A percentile compares a stretch with the other conserved stretches of the same genome.
These are phyloP conservation scores for Stemphylium beticola DNA, from an alignment of 2,329 filamentous ascomycete genomes.

Conservation along the genomic window DNA sequence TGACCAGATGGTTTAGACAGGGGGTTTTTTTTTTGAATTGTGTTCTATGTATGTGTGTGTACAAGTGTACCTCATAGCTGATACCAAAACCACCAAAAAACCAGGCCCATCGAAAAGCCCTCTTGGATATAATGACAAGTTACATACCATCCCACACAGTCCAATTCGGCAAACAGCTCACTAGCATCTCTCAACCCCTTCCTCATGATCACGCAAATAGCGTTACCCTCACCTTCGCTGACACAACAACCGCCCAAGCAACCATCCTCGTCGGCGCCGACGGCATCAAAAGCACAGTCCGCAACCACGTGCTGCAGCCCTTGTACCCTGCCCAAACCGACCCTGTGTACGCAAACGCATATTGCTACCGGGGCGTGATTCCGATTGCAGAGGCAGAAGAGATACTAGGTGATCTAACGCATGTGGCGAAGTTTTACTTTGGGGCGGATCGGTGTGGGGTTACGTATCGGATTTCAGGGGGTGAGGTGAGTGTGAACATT, in stretches of 20 bases:
- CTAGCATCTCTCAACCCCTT: slow-evolving; percentile 41
- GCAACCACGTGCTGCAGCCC: slow-evolving; percentile 26
- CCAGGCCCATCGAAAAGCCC: slow-evolving; percentile 51
- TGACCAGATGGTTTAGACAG: too few relatives aligned
- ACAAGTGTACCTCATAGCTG: neutral
- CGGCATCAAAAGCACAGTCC: slow-evolving; percentile 51
- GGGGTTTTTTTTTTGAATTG: too few relatives aligned
- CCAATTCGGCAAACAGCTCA: slow-evolving; percentile 36
- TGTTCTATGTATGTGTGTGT: neutral
- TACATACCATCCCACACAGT: slow-evolving; percentile 42
- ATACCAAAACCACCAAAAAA: slow-evolving; percentile 25
- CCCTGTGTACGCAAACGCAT: slow-evolving; percentile 34
- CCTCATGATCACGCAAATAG: neutral
- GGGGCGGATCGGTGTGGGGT: slow-evolving; percentile 23
- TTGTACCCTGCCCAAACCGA: slow-evolving; percentile 24
- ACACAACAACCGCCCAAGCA: slow-evolving; percentile 46
- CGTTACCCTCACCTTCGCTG: slow-evolving; percentile 2
- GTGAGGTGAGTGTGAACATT: slow-evolving; percentile 9
- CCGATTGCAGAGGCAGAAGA: slow-evolving; percentile 47
- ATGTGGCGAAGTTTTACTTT: slow-evolving; percentile 40
- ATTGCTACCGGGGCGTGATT: slow-evolving; percentile 38
- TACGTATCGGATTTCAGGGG: slow-evolving; percentile 35
- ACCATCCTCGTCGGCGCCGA: slow-evolving; percentile 56
- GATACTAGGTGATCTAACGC: slow-evolving; percentile 44
- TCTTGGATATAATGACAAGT: slow-evolving; percentile 58